A percentile compares a stretch with the other conserved stretches of the same genome.
Conservation (phyloP, 2,329 filamentous ascomycete genomes). For the Cordyceps tenuipes region DNA sequence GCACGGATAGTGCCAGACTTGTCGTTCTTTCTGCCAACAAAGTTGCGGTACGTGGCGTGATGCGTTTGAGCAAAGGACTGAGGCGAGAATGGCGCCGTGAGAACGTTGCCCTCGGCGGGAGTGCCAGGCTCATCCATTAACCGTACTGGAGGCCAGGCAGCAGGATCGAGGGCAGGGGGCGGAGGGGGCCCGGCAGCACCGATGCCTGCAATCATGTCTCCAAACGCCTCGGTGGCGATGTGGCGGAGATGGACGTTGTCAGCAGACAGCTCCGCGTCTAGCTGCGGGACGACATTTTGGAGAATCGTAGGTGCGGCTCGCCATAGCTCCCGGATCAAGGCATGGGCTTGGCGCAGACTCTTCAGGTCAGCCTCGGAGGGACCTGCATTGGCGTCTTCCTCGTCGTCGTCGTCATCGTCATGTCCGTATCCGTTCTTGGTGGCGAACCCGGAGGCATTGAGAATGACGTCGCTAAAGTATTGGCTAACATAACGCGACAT, state of each 20-base stretch:
- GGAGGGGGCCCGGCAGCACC: conserved; percentile 82
- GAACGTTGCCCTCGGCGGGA: conserved; percentile 47
- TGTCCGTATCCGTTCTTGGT: conserved; percentile 51
- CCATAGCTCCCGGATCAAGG: conserved; percentile 86
- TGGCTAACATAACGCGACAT: conserved; percentile 93
- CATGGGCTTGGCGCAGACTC: conserved; percentile 83
- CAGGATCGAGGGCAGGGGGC: conserved; percentile 63
- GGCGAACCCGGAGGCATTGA: conserved; percentile 65
- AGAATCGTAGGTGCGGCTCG: conserved; percentile 80
- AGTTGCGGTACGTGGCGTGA: conserved; percentile 69
- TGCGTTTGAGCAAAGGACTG: conserved; percentile 86
- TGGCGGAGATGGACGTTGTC: conserved; percentile 82
- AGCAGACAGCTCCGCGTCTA: conserved; percentile 84
- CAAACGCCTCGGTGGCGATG: conserved; percentile 86
- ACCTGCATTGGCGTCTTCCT: conserved; percentile 50
- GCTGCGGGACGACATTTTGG: conserved; percentile 85
- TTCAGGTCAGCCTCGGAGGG: conserved; percentile 77
- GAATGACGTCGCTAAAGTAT: conserved; percentile 94
- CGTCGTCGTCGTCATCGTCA: conserved; percentile 55
- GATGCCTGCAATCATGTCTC: conserved; percentile 90
- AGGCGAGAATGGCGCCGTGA: conserved; percentile 77
- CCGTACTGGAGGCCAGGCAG: conserved; percentile 72
- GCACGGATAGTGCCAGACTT: conserved; percentile 75
- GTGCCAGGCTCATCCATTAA: conserved; percentile 46
- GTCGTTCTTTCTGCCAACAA: conserved; percentile 77